A percentile compares a stretch with the other conserved stretches of the same genome.
Evolutionary conservation across 257 asterid species (phyloP).

Genomic region (Nicotiana benthamiana): DNA sequence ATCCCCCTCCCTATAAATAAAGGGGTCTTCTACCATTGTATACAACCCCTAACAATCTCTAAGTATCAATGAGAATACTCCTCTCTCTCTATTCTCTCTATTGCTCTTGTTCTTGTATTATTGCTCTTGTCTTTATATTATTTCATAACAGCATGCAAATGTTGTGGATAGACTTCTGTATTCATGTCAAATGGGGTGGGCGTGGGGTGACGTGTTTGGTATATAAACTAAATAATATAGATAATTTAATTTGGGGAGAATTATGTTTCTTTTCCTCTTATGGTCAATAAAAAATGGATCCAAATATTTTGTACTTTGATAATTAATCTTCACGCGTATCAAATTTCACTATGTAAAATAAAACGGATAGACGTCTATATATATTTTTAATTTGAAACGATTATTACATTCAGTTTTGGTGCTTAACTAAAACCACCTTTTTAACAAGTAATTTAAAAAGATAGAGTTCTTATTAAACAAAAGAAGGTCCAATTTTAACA

Average conservation of each 20-base stretch:
- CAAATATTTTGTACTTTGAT: neutral
- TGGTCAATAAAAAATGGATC: neutral
- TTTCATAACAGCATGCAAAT: too few species aligned
- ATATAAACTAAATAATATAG: neutral
- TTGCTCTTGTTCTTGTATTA: too few species aligned
- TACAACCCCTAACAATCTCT: too few species aligned
- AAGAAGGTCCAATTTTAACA: neutral
- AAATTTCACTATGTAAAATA: neutral
- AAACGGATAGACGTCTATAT: too few species aligned
- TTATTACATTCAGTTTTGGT: neutral
- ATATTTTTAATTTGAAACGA: neutral
- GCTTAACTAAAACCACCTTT: neutral
- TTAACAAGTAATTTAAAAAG: neutral
- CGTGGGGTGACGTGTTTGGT: slow-evolving; percentile 1
- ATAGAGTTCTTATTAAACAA: neutral
- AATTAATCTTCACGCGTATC: neutral
- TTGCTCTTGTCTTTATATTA: too few species aligned
- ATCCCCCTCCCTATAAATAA: too few species aligned
- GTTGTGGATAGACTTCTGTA: neutral
- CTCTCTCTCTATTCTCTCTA: too few species aligned
- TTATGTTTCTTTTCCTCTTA: neutral
- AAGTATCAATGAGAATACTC: too few species aligned
- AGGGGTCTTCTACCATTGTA: too few species aligned
- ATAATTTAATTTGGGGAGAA: neutral
- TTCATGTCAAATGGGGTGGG: slow-evolving; percentile 3